Percentiles rank a stretch among this genome's conserved stretches.
Evolutionary conservation across 306 rosid genomes (phyloP).

Genomic region (Crotalaria pallida): DNA sequence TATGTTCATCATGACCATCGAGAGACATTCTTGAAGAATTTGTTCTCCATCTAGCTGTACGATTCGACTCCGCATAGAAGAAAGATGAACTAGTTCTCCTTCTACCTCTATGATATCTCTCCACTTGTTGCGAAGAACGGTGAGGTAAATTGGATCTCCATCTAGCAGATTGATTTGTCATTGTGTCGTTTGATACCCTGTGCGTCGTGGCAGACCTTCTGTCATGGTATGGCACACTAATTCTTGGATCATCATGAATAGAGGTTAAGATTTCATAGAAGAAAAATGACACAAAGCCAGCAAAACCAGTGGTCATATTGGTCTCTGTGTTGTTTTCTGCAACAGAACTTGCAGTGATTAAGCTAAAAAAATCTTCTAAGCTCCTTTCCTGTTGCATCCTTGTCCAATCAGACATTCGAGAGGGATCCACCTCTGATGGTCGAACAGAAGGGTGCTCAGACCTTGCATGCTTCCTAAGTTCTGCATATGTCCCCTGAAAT

Average conservation of each 20-base stretch:
- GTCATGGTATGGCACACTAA: constrained; percentile 31
- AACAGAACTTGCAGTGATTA: constrained; percentile 37
- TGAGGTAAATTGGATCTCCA: constrained; percentile 35
- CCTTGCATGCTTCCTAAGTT: constrained; percentile 81
- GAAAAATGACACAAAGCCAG: constrained; percentile 33
- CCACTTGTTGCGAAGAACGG: constrained; percentile 21
- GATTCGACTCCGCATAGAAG: constrained; percentile 5
- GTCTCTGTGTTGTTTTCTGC: constrained; percentile 22
- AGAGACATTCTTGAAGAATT: constrained; percentile 26
- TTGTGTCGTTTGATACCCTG: constrained; percentile 27
- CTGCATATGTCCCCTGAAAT: constrained; percentile 58
- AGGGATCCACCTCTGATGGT: constrained; percentile 70
- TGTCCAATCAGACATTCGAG: constrained; percentile 49
- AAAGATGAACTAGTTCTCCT: constrained; percentile 21
- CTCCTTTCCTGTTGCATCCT: constrained; percentile 68
- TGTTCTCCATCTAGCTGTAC: constrained; percentile 34
- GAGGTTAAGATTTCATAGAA: constrained; percentile 29
- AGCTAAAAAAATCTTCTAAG: constrained; percentile 53
- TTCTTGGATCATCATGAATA: constrained; percentile 30
- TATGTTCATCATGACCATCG: not conserved
- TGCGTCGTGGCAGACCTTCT: constrained; percentile 35
- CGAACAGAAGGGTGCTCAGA: constrained; percentile 67
- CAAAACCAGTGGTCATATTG: constrained; percentile 11
- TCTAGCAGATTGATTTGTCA: constrained; percentile 33
- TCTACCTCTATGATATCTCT: constrained; percentile 22